Percentiles rank a stretch among this genome's conserved stretches.
These are phyloP conservation scores for Coniochaeta sp. DNA, from an alignment of 2,329 filamentous ascomycete species.

Conservation along the genomic window DNA sequence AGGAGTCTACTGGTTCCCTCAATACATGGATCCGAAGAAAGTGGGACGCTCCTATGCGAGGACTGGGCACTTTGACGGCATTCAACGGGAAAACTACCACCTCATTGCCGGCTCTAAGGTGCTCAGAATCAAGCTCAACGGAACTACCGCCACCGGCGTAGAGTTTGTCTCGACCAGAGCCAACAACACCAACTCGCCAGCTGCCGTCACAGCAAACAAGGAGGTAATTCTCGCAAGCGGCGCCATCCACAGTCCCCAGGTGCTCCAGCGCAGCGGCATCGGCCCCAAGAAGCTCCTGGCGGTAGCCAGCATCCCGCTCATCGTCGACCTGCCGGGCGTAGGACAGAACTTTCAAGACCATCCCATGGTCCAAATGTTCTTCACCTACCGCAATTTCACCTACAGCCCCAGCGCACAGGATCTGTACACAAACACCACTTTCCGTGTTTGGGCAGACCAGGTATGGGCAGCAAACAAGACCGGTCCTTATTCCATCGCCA, in stretches of 20 bases:
- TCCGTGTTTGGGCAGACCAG: slow-evolving; percentile 25
- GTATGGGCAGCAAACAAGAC: slow-evolving; percentile 18
- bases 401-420: slow-evolving; percentile 32
- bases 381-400: slow-evolving; percentile 37
- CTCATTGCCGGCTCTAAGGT: slow-evolving; percentile 6
- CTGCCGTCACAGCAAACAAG: slow-evolving; percentile 14
- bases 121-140: not conserved
- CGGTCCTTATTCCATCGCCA: slow-evolving; percentile 24
- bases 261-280: slow-evolving; percentile 56
- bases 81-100: slow-evolving; percentile 12
- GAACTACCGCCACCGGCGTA: slow-evolving; percentile 11
- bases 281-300: slow-evolving; percentile 37
- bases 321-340: slow-evolving; percentile 34
- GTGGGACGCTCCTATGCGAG: slow-evolving; percentile 12
- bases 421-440: slow-evolving; percentile 22
- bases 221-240: slow-evolving; percentile 57
- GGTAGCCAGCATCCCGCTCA: slow-evolving; percentile 31
- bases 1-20: slow-evolving; percentile 20
- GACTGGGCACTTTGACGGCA: slow-evolving; percentile 15
- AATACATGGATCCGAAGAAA: slow-evolving; percentile 8
- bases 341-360: slow-evolving; percentile 45
- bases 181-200: slow-evolving; percentile 13
- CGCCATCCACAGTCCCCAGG: slow-evolving; percentile 46
- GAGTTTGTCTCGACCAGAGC: slow-evolving; percentile 15
- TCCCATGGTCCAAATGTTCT: slow-evolving; percentile 21